These are phyloP conservation scores for Corymbia calophylla DNA, from an alignment of 441 rosid species.

Conservation along the genomic window DNA sequence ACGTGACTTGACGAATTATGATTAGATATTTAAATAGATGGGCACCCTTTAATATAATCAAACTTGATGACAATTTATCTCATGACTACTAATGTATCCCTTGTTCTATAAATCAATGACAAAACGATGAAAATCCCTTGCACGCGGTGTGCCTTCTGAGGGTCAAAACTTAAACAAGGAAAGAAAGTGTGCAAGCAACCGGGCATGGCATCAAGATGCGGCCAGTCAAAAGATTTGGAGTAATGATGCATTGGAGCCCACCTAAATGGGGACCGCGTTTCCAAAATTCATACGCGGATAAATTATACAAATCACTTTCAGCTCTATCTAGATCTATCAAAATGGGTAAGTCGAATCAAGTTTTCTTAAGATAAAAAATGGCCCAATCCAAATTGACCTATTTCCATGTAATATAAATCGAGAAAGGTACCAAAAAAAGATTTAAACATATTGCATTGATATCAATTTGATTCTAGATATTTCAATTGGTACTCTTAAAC, in stretches of 20 bases:
- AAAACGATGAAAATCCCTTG: neutral
- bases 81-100: neutral
- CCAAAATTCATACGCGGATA: neutral
- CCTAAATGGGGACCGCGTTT: neutral
- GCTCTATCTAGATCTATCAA: neutral
- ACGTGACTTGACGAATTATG: neutral
- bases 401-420: too few relatives aligned
- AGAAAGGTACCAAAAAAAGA: neutral
- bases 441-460: too few relatives aligned
- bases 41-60: neutral
- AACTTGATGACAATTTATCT: neutral
- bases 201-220: neutral
- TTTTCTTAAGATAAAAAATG: fast-evolving
- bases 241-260: neutral
- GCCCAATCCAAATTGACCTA: neutral
- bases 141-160: neutral
- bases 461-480: too few relatives aligned
- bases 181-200: neutral
- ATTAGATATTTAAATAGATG: neutral
- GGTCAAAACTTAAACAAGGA: neutral
- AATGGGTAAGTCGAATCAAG: neutral
- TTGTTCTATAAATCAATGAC: neutral
- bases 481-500: fast-evolving
- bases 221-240: neutral
- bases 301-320: neutral